These are phyloP conservation scores for Colletotrichum endophyticum DNA, from an alignment of 2,329 filamentous ascomycete genomes.

Conservation along the genomic window DNA sequence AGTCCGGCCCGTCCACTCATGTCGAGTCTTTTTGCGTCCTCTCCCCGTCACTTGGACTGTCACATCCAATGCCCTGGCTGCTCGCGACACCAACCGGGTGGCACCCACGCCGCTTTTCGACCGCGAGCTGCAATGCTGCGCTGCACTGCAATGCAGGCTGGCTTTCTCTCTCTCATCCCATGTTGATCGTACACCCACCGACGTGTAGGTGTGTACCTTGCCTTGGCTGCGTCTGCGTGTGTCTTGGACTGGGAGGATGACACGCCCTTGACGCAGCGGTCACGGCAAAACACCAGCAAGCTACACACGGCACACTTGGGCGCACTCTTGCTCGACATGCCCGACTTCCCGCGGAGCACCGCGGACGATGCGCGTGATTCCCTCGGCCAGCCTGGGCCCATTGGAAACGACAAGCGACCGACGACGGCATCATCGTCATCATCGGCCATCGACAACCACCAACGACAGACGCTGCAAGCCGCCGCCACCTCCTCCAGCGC, in stretches of 20 bases:
- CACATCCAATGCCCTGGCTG: neutral
- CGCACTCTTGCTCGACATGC: neutral
- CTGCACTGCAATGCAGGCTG: slow-evolving; percentile 4
- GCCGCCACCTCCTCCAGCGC: neutral
- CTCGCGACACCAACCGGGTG: slow-evolving; percentile 10
- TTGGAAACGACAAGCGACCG: neutral
- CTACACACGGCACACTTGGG: neutral
- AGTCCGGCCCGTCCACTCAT: slow-evolving; percentile 13
- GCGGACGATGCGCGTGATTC: neutral
- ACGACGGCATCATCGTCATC: neutral
- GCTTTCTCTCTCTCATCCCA: neutral
- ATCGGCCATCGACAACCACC: neutral
- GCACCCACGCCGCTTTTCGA: slow-evolving; percentile 13
- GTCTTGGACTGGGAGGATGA: slow-evolving; percentile 11
- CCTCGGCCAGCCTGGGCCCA: neutral
- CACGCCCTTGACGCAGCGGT: slow-evolving; percentile 17
- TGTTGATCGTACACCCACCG: neutral
- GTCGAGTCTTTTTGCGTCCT: neutral
- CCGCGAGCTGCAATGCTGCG: neutral
- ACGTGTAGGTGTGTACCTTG: neutral
- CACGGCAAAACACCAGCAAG: neutral
- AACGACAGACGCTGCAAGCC: neutral
- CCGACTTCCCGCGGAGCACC: neutral
- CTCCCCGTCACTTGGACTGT: neutral
- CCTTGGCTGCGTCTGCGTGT: neutral